Conservation (phyloP, 1,284 basidiomycete species). For the Moniliophthora roreri region DNA sequence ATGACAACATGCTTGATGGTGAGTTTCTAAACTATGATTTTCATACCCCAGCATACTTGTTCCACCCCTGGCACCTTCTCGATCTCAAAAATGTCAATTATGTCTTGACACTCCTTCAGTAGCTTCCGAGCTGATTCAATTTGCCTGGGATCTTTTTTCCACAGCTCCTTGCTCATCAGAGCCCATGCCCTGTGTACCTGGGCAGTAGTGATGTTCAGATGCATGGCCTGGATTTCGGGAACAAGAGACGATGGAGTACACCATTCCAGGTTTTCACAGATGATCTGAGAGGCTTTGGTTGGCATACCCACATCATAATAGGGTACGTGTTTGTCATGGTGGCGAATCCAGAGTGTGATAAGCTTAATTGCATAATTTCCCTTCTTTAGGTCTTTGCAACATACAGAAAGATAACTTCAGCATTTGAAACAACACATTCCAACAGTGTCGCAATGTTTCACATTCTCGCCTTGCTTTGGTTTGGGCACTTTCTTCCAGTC, state of each 20-base stretch:
- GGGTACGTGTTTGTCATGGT: background rate
- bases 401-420: background rate
- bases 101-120: background rate
- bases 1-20: conserved; percentile 2
- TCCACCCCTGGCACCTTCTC: background rate
- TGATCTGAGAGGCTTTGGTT: background rate
- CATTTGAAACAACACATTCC: background rate
- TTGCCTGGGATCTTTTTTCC: conserved; percentile 5
- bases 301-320: conserved; percentile 3
- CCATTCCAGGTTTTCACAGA: background rate
- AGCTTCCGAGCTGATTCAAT: background rate
- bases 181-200: conserved; percentile 8
- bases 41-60: conserved; percentile 5
- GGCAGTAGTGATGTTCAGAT: conserved; percentile 1
- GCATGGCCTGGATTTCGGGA: background rate
- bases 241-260: background rate
- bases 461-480: background rate
- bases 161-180: conserved; percentile 10
- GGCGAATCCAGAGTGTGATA: background rate
- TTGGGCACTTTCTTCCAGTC: background rate
- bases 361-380: background rate
- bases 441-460: background rate
- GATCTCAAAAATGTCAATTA: conserved; percentile 1
- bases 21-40: background rate
- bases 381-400: background rate